Base-by-base conservation (phyloP, 805 yeast species). In the baker's yeast (Saccharomyces cerevisiae) region DNA sequence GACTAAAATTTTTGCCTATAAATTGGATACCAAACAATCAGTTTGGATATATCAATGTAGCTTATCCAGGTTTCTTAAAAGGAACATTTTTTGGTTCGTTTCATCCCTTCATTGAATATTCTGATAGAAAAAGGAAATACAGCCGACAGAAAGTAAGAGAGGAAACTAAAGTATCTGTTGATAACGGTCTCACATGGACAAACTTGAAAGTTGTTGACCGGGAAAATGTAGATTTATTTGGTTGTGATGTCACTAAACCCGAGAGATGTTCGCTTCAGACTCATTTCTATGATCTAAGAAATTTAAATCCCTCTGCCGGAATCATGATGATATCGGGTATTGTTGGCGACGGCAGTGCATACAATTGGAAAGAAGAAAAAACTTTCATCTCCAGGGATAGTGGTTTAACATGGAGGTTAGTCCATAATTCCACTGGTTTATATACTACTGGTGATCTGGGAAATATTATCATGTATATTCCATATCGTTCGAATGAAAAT, bases 361-460 rank as follows among this genome's bases (percentile, higher is more conserved):
- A 29, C 2, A 43, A 51, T 22, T 41, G 49, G 49, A 53, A 50
- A 8, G 54, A 56, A 14, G 50, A 51, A 5, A 71, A 71, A 50
- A 81, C 94, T 0, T 89, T 74, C 65, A 65, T 87, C 6, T 85
- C 96, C 0, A 72, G 85, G 53, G 89, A 89, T 70, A 90, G 88
- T 28, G 96, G 96, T 27, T 63, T 75, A n/a, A 72, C 84, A 0
- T 89, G 96, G 96, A 68, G 70, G 27, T 65, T 73, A 53, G 79
- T 82, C 1, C 61, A 81, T 13, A 79, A 80, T 28, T 77, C 75
- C 46, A 79, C 87, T 2, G 74, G 80, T 41, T 57, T 75, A 3
- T 81, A 79, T 57, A 76, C 82, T 1, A 83, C 81, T 70, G 96
- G 92, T 50, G 94, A 89, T 68, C 80, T 79, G 55, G 96, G 96